Evolutionary conservation across 2,329 filamentous ascomycete genomes (phyloP).

Genomic region (Monilinia polystroma): DNA sequence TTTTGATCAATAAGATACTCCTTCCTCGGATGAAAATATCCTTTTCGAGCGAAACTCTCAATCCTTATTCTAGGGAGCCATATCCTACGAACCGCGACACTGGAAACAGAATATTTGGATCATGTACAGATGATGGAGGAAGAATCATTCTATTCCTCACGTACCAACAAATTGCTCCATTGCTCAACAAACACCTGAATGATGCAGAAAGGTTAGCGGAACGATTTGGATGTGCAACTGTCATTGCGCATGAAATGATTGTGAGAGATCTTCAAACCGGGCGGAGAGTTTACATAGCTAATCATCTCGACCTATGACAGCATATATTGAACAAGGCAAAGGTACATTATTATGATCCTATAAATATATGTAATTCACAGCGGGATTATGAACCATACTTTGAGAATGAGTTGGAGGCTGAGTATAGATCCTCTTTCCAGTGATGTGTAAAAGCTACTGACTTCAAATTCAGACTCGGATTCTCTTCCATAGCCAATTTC

Average conservation of each 20-base stretch:
- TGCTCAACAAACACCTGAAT: not conserved
- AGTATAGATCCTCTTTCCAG: not conserved
- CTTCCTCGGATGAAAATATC: not conserved
- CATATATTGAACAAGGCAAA: not conserved
- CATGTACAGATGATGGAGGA: too few species aligned
- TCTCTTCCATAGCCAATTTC: not conserved
- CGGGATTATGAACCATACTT: not conserved
- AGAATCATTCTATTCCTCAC: not conserved
- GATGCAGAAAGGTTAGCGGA: not conserved
- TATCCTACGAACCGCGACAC: not conserved
- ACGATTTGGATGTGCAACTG: not conserved
- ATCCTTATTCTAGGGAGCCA: not conserved
- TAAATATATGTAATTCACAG: not conserved
- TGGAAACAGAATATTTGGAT: not conserved
- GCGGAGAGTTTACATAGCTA: not conserved
- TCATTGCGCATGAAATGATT: not conserved
- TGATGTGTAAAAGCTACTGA: not conserved
- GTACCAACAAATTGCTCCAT: not conserved
- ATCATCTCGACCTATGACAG: not conserved
- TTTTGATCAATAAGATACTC: not conserved
- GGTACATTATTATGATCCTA: not conserved
- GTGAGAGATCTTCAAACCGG: not conserved
- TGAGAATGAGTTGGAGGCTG: not conserved
- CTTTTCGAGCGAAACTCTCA: not conserved
- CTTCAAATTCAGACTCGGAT: not conserved